Conservation (phyloP, 2,329 filamentous ascomycete species). For the Dactylellina leptospora region DNA sequence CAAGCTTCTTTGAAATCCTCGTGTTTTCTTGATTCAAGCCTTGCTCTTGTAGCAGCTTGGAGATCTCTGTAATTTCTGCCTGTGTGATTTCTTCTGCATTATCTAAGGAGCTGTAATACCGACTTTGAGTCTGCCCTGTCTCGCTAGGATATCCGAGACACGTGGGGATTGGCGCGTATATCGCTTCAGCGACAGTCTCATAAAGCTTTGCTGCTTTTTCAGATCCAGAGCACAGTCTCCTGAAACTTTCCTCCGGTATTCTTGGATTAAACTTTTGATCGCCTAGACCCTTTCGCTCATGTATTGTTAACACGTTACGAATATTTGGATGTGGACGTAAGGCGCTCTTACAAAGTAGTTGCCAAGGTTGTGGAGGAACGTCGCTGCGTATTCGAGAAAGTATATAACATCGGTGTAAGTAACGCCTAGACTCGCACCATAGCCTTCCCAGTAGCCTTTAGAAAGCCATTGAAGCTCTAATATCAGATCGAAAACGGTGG, state of each 20-base stretch:
- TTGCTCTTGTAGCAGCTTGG: constrained; percentile 76
- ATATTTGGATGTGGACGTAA: neutral
- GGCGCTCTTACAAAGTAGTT: constrained; percentile 62
- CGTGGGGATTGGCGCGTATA: neutral
- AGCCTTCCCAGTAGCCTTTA: constrained; percentile 64
- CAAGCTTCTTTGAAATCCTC: constrained; percentile 62
- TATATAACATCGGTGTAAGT: constrained; percentile 59
- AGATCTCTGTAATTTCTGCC: constrained; percentile 76
- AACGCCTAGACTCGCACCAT: constrained; percentile 50
- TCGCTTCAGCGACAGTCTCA: neutral
- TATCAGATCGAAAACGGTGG: constrained; percentile 67
- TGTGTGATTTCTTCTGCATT: constrained; percentile 69
- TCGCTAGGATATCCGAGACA: constrained; percentile 4
- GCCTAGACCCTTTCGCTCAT: constrained; percentile 60
- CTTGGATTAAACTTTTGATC: constrained; percentile 57
- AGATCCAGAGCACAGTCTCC: constrained; percentile 21
- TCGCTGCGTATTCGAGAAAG: constrained; percentile 62
- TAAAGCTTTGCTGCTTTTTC: neutral
- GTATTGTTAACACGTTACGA: neutral
- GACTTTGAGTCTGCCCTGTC: constrained; percentile 71
- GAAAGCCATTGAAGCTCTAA: constrained; percentile 64
- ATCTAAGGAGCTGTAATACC: constrained; percentile 80
- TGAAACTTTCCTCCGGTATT: constrained; percentile 50
- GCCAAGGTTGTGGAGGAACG: constrained; percentile 67
- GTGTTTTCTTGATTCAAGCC: constrained; percentile 68